Evolutionary conservation across 768 basidiomycete species (phyloP), one percentile per base, ranked within the genome.

Genomic region (Steccherinum ochraceum): DNA sequence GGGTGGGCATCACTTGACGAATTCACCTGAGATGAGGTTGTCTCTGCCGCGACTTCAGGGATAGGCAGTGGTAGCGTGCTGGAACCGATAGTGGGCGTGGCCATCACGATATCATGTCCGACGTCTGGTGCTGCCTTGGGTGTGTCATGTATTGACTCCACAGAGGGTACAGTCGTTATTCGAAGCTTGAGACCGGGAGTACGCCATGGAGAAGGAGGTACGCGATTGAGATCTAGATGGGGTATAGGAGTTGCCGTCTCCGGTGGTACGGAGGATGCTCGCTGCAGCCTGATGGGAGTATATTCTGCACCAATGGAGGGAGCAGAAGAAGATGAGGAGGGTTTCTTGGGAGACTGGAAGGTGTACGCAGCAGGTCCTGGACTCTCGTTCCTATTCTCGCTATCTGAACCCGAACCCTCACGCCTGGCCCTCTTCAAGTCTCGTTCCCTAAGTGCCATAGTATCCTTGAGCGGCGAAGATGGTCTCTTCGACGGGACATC

Each of bases 141-240:
- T n/a, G n/a, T n/a, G n/a, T n/a, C n/a, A n/a, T n/a, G n/a, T n/a
- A n/a, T n/a, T n/a, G n/a, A n/a, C 13, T 55, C 46, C 16, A 45
- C 42, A 30, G 56, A 56, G 4, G 59, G 59, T 2, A 60, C 54
- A 20, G 59, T 57, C 2, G 56, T 49, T 40, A 58, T 51, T 16
- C 59, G 54, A 40, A 56, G 20, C 40, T 24, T 46, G 2, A 40
- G n/a, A n/a, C 26, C 23, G n/a, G 55, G 56, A 23, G 55, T 56
- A 11, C 52, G 48, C 20, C 53, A 54, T 13, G 57, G 56, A 19
- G 56, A 55, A 3, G 56, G 54, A 1, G 59, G 57, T 20, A 56
- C 30, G 21, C 41, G 50, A 45, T 54, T 56, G 35, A 56, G 52
- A 45, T 58, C 55, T n/a, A 58, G 45, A 24, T 52, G 45, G 20